Conservation (phyloP, 345 rosid species). For the Kernera saxatilis region DNA sequence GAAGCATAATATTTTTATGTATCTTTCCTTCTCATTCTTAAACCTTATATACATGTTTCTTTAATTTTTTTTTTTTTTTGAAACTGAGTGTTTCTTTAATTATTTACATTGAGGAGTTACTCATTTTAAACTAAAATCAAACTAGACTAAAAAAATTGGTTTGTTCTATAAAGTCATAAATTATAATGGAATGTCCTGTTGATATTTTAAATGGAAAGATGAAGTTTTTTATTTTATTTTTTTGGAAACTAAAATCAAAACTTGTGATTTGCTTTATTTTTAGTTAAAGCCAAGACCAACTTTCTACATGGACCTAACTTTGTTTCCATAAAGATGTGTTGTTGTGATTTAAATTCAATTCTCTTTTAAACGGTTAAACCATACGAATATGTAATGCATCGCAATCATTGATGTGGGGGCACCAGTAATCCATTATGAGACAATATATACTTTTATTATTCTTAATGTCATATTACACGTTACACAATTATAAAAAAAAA, state of each 20-base stretch:
- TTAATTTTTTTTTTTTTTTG: neutral
- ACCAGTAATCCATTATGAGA: conserved; percentile 14
- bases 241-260: neutral
- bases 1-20: neutral
- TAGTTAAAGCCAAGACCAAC: conserved; percentile 6
- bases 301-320: conserved; percentile 25
- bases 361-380: neutral
- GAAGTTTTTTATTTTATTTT: neutral
- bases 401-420: conserved; percentile 21
- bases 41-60: neutral
- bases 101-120: neutral
- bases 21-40: neutral
- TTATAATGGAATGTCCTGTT: neutral
- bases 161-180: neutral
- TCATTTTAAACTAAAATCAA: neutral
- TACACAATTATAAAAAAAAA: neutral
- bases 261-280: neutral
- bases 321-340: conserved; percentile 11
- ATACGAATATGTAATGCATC: conserved; percentile 7
- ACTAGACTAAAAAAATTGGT: neutral
- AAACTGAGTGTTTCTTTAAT: neutral
- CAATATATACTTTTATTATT: conserved; percentile 6
- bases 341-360: neutral
- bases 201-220: neutral
- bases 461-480: neutral